These are phyloP conservation scores for Phytophthora ohioensis DNA, from an alignment of 352 stramenopile genomes.

Conservation along the genomic window DNA sequence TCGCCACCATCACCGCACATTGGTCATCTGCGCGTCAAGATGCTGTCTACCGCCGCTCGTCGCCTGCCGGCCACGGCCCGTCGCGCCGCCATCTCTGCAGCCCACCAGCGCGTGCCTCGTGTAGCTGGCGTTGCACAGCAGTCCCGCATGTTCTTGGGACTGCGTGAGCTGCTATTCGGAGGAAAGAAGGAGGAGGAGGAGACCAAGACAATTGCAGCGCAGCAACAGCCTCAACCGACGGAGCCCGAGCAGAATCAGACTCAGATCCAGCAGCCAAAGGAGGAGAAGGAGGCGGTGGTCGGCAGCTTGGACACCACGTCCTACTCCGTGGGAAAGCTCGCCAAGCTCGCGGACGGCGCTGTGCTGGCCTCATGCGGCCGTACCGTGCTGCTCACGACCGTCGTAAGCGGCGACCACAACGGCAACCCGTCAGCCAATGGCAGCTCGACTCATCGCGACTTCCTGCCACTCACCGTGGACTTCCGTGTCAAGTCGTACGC, in stretches of 20 bases:
- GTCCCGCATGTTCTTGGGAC: constrained; percentile 64
- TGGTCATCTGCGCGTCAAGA: constrained; percentile 20
- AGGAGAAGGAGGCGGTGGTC: constrained; percentile 42
- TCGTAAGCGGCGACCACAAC: constrained; percentile 64
- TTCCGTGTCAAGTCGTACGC: constrained; percentile 93
- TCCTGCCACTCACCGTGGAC: constrained; percentile 94
- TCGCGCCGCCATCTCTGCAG: constrained; percentile 13
- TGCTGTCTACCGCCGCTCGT: constrained; percentile 41
- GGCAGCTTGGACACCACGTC: constrained; percentile 62
- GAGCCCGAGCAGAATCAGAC: constrained; percentile 18
- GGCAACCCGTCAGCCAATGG: constrained; percentile 45
- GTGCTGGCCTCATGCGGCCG: constrained; percentile 85
- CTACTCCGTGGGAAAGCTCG: constrained; percentile 83
- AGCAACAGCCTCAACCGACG: constrained; percentile 2
- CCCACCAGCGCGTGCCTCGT: constrained; percentile 8
- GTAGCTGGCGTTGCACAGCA: constrained; percentile 29
- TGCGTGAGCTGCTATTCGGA: constrained; percentile 74
- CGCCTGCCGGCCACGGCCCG: constrained; percentile 32
- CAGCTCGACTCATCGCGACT: constrained; percentile 50
- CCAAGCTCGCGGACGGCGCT: constrained; percentile 86
- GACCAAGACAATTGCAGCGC: constrained; percentile 4
- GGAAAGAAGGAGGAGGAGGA: constrained; percentile 51
- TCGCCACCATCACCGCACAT: constrained; percentile 28
- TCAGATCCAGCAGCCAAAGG: constrained; percentile 16
- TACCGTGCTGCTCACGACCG: constrained; percentile 89